Conservation (phyloP, 2,329 filamentous ascomycete genomes). For the Cadophora sp. region DNA sequence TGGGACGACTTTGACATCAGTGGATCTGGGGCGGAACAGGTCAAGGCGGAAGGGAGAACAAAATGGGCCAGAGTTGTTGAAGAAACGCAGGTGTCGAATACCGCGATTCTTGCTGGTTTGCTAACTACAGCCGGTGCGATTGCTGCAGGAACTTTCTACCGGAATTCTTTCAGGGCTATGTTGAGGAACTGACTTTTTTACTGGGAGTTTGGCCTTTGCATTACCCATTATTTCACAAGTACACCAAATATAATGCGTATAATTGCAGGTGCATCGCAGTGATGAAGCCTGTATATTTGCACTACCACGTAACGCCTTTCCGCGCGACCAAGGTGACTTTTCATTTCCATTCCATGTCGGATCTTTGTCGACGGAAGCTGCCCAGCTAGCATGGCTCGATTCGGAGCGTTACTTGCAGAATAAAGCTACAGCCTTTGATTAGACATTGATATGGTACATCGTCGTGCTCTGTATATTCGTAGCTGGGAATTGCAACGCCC, state of each 20-base stretch:
- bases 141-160: slow-evolving; percentile 22
- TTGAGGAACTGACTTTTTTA: neutral
- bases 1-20: slow-evolving; percentile 54
- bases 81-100: slow-evolving; percentile 44
- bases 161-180: slow-evolving; percentile 16
- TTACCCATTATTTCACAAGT: neutral
- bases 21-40: slow-evolving; percentile 39
- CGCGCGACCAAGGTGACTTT: too few species aligned
- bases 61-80: slow-evolving; percentile 47
- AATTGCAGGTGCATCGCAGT: too few species aligned
- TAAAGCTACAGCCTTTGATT: too few species aligned
- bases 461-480: neutral
- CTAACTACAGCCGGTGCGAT: slow-evolving; percentile 28
- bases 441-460: too few species aligned
- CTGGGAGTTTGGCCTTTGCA: neutral
- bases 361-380: too few species aligned
- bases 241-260: neutral
- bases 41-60: slow-evolving; percentile 40
- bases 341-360: too few species aligned
- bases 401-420: too few species aligned
- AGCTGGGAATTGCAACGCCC: neutral
- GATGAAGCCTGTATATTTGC: too few species aligned
- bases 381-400: too few species aligned
- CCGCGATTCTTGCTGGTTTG: slow-evolving; percentile 27
- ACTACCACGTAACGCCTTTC: too few species aligned